A percentile compares a stretch with the other conserved stretches of the same genome.
These are phyloP conservation scores for Malassezia yamatoensis DNA, from an alignment of 1,284 basidiomycete genomes.

Conservation along the genomic window DNA sequence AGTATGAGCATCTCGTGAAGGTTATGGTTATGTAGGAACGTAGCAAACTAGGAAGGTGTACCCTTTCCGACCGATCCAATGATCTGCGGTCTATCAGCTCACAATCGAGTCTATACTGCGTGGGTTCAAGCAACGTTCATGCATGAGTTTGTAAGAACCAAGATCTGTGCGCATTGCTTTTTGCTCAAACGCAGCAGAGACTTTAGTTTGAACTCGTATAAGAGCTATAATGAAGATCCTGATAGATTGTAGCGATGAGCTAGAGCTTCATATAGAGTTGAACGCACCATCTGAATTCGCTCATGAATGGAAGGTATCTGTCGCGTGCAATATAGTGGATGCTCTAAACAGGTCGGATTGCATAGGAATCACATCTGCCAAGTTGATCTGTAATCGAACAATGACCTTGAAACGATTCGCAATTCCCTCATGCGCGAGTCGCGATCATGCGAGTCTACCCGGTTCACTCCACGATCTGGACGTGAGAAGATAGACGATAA, in stretches of 20 bases:
- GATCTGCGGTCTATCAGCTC: slow-evolving; percentile 44
- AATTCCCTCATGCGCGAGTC: too few relatives aligned
- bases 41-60: neutral
- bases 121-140: slow-evolving; percentile 80
- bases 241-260: slow-evolving; percentile 79
- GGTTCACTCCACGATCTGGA: too few relatives aligned
- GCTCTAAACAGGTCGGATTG: too few relatives aligned
- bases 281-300: slow-evolving; percentile 79
- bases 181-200: slow-evolving; percentile 39
- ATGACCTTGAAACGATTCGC: too few relatives aligned
- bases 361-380: too few relatives aligned
- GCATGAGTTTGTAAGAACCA: slow-evolving; percentile 72
- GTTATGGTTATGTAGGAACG: neutral
- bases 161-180: slow-evolving; percentile 69
- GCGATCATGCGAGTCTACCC: too few relatives aligned
- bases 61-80: neutral
- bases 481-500: too few relatives aligned
- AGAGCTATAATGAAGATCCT: slow-evolving; percentile 63
- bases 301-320: slow-evolving; percentile 69
- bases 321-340: too few relatives aligned
- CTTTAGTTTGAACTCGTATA: slow-evolving; percentile 46
- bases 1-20: neutral
- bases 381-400: too few relatives aligned
- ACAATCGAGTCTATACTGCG: slow-evolving; percentile 53
- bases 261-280: slow-evolving; percentile 66